Conservation (phyloP, 164 flowering plant species). For the Houttuynia cordata region DNA sequence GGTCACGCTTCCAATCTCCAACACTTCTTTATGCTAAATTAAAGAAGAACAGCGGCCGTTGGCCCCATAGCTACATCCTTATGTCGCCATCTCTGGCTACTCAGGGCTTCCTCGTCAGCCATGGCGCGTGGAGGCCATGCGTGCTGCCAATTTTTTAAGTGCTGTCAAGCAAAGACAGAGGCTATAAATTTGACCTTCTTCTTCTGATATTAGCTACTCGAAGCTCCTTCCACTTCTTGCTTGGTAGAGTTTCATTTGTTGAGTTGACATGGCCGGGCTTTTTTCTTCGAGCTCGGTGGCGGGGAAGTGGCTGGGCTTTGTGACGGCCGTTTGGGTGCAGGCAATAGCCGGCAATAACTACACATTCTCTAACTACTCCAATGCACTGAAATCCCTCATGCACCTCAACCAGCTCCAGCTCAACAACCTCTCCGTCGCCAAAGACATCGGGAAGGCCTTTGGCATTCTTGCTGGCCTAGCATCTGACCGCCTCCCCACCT, state of each 20-base stretch:
- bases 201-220: neutral
- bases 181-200: neutral
- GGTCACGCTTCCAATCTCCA: neutral
- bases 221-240: neutral
- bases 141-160: neutral
- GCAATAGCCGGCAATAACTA: constrained; percentile 84
- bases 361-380: constrained; percentile 74
- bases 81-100: neutral
- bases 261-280: neutral
- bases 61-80: neutral
- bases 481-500: constrained; percentile 49
- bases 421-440: constrained; percentile 69
- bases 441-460: constrained; percentile 79
- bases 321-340: constrained; percentile 82
- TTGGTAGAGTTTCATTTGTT: neutral
- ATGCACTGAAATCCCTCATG: constrained; percentile 60
- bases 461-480: constrained; percentile 73
- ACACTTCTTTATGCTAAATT: neutral
- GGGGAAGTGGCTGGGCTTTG: constrained; percentile 73
- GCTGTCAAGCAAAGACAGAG: neutral
- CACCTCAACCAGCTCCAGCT: constrained; percentile 55
- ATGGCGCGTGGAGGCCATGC: neutral
- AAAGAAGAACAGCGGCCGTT: neutral
- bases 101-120: neutral
- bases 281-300: constrained; percentile 1